phyloP scores from a whole-genome alignment of 192 early-diverging fungal genomes.

The Chytriomyces hyalinus region DNA sequence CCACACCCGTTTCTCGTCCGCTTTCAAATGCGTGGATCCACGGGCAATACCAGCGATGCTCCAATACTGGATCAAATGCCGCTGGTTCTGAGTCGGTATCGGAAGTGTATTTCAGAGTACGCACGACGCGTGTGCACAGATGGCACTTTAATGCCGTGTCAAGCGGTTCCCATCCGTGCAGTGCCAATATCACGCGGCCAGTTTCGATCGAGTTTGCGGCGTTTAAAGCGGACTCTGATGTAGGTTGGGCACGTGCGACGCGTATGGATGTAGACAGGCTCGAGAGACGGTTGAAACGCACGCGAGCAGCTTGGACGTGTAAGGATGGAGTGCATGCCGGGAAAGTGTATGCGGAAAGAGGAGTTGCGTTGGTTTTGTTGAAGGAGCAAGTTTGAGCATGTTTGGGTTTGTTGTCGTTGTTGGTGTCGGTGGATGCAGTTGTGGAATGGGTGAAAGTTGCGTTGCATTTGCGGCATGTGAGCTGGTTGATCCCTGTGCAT shows the following conservation, averaged over 20 bases:
- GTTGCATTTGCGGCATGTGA: constrained; percentile 3
- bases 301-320: not conserved
- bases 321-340: not conserved
- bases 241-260: not conserved
- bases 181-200: constrained; percentile 6
- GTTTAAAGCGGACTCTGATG: not conserved
- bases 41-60: constrained; percentile 26
- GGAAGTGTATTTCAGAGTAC: not conserved
- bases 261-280: not conserved
- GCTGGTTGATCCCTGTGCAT: not conserved
- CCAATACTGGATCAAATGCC: not conserved
- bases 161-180: constrained; percentile 23
- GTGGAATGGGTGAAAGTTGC: not conserved
- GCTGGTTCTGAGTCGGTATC: not conserved
- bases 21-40: constrained; percentile 3
- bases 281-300: not conserved
- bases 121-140: constrained; percentile 12
- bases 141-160: not conserved
- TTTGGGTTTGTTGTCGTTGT: too few species aligned
- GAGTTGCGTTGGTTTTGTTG: not conserved
- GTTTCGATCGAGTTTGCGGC: not conserved
- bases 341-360: not conserved
- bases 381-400: not conserved
- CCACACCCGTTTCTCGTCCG: not conserved
- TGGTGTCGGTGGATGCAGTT: too few species aligned